These are phyloP conservation scores for Phaeosphaeriaceae sp. DNA, from an alignment of 2,329 filamentous ascomycete species.

Conservation along the genomic window DNA sequence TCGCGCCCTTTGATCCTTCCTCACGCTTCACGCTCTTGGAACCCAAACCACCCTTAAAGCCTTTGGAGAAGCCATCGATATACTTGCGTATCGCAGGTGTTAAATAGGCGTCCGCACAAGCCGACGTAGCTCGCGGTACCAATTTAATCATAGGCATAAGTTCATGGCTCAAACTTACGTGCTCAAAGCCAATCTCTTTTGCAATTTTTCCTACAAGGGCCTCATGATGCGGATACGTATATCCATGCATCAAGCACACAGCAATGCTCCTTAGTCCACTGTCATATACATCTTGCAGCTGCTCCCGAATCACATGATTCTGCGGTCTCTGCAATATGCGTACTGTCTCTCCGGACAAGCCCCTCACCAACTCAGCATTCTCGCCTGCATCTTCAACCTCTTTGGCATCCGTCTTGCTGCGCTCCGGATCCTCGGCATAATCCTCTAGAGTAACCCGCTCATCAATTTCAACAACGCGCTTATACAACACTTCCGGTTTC, in stretches of 20 bases:
- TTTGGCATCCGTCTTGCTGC: conserved; percentile 63
- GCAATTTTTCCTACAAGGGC: conserved; percentile 77
- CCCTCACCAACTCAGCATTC: conserved; percentile 67
- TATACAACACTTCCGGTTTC: conserved; percentile 87
- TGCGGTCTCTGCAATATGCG: conserved; percentile 70
- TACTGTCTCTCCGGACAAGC: conserved; percentile 76
- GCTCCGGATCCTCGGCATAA: conserved; percentile 83
- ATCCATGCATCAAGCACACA: conserved; percentile 90
- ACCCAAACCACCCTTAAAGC: conserved; percentile 82
- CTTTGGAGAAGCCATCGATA: conserved; percentile 75
- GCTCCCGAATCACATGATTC: conserved; percentile 61
- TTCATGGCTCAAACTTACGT: conserved; percentile 81
- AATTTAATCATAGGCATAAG: conserved; percentile 91
- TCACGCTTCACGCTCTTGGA: conserved; percentile 74
- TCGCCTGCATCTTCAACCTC: conserved; percentile 54
- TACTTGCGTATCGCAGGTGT: conserved; percentile 82
- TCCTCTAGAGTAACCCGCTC: conserved; percentile 91
- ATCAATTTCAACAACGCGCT: conserved; percentile 84
- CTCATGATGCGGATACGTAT: conserved; percentile 89
- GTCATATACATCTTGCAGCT: conserved; percentile 72
- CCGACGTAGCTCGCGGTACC: conserved; percentile 75
- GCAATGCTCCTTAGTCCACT: conserved; percentile 80
- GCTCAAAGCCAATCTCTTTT: conserved; percentile 78
- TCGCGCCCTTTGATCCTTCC: conserved; percentile 69
- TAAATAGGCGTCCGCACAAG: conserved; percentile 80